Evolutionary conservation across 129 eudicot species (phyloP), one percentile per base, ranked within the genome.

Genomic region (Mikania micrantha): DNA sequence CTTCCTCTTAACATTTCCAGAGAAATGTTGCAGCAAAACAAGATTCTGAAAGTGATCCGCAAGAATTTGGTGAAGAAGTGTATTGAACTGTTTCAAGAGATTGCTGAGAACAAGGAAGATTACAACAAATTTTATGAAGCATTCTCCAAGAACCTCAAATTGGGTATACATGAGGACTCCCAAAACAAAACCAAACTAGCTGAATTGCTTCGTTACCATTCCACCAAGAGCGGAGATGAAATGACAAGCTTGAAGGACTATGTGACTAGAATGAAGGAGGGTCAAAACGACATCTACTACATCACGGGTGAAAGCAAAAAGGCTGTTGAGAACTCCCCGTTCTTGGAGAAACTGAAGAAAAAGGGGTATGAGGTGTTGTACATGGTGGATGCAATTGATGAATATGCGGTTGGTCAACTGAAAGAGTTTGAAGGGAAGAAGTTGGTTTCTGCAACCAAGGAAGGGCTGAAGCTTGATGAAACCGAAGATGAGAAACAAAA

Each of bases 301-400:
- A 82, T 82, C 50, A 78, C 84, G 0, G 85, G 95, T 77, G 95
- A 87, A 81, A 84, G 91, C 91, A 88, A 81, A 81, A 88, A 88
- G 81, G 91, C 95, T 7, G 95, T 88, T 15, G 95, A 88, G 76
- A 56, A 87, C 78, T 87, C 90, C 5, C 95, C 95, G 9, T 87
- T 87, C 87, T 81, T 87, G 0, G 95, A 84, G 83, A 84, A 76
- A 80, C 74, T 87, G 52, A 87, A 74, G 87, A 87, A 87, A 83
- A 87, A 84, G 67, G 85, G 95, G 0, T 81, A 79, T 10, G 95
- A 87, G 76, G 95, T 87, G 17, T 72, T 87, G 27, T 87, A 22
- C 82, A 84, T 87, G 95, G 95, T 87, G 40, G 95, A 87, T 65
- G 95, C 90, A 27, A 87, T 87, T 48, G 95, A 87, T 70, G 95